These are phyloP conservation scores for Omphalotus guepiniiformis DNA, from an alignment of 768 basidiomycete species.

Conservation along the genomic window DNA sequence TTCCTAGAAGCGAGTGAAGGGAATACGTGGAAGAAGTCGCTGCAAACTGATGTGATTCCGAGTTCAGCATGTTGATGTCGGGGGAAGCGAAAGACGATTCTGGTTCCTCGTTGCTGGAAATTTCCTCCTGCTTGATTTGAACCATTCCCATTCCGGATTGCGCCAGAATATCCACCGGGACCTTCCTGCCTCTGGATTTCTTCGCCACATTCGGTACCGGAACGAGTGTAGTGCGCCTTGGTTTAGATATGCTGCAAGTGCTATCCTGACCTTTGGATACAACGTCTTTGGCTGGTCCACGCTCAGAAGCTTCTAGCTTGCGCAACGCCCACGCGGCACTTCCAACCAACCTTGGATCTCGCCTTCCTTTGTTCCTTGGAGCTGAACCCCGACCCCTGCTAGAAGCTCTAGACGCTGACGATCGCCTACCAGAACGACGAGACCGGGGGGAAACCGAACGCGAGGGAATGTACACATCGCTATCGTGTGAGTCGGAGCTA, in stretches of 20 bases:
- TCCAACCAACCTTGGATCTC: background rate
- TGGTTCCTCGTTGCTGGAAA: background rate
- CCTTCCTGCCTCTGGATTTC: slow-evolving; percentile 6
- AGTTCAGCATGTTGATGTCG: background rate
- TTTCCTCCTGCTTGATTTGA: background rate
- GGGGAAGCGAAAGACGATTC: background rate
- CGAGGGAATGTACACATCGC: slow-evolving; percentile 1
- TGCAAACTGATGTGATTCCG: background rate
- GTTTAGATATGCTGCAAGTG: background rate
- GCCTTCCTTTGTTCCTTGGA: background rate
- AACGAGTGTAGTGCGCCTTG: background rate
- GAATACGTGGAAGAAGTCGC: background rate
- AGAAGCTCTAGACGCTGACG: no score
- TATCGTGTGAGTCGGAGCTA: background rate
- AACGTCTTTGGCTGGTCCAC: background rate
- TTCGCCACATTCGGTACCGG: background rate
- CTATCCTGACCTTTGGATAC: background rate
- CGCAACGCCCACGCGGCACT: background rate
- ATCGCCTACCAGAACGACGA: background rate
- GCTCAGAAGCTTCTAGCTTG: background rate
- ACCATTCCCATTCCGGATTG: background rate
- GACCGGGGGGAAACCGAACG: background rate
- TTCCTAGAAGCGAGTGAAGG: background rate
- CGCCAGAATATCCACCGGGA: background rate
- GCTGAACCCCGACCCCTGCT: background rate